A percentile compares a stretch with the other conserved stretches of the same genome.
Evolutionary conservation across 2,329 filamentous ascomycete species (phyloP).

Genomic region (Daldinia sp.): DNA sequence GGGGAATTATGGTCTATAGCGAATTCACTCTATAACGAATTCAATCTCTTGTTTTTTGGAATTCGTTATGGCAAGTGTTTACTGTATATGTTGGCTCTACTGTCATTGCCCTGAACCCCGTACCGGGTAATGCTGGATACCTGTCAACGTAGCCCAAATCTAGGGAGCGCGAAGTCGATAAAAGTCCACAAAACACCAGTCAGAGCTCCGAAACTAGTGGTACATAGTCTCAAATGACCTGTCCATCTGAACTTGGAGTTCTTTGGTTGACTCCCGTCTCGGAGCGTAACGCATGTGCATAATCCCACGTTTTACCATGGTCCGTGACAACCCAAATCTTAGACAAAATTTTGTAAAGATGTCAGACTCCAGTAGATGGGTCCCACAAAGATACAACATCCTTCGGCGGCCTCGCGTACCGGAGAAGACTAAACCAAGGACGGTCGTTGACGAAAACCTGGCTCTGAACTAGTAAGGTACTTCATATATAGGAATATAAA

Average conservation of each 20-base stretch:
- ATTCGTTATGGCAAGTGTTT: no score
- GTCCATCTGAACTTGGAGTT: background rate
- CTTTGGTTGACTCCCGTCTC: background rate
- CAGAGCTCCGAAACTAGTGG: background rate
- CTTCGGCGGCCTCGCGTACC: slow-evolving; percentile 1
- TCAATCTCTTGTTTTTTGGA: no score
- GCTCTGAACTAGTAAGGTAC: background rate
- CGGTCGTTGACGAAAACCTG: background rate
- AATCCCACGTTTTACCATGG: background rate
- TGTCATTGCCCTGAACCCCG: slow-evolving; percentile 12
- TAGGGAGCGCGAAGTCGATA: background rate
- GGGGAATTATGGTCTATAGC: no score
- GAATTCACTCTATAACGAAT: no score
- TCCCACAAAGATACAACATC: background rate
- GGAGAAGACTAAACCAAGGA: background rate
- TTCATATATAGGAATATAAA: background rate
- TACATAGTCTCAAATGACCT: background rate
- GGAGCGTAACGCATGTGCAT: background rate
- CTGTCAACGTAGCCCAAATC: background rate
- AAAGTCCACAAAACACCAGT: background rate
- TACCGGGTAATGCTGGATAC: background rate
- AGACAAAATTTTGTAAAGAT: background rate
- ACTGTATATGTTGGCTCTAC: no score
- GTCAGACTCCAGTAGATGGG: no score
- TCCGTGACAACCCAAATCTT: background rate